Base-by-base conservation (phyloP, 352 stramenopile genomes). In the Pythium vanterpoolii region DNA sequence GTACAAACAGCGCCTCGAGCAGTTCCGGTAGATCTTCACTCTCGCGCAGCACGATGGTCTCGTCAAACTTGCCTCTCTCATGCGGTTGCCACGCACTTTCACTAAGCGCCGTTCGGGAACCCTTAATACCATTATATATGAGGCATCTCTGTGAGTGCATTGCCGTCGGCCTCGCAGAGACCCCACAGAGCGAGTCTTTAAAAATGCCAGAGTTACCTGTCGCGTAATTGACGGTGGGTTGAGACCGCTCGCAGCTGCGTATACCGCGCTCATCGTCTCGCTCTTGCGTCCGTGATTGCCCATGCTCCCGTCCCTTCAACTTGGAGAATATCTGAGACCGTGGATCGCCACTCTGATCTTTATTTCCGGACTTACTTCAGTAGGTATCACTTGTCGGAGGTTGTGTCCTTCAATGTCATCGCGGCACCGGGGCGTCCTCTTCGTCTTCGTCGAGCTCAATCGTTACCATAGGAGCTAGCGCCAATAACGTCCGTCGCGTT, bases 391-490 rank as follows among this genome's bases (percentile, higher is more conserved):
- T 13, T 54, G 26, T 31, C 34, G 39, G 42, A 59, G 49, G 49
- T 58, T 19, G 38, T n/a, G n/a, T n/a, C n/a, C n/a, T n/a, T n/a
- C n/a, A 45, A 5, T 23, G 5, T 45, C 28, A 53, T 40, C 48
- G 50, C 26, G 9, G 28, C 44, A 61, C 24, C 71, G 68, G 51
- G 69, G 56, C 40, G 8, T 79, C 71, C 21, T 82, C 34, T 6
- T 42, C 34, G 16, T n/a, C n/a, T n/a, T n/a, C 66, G 16, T 83
- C 72, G 14, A 89, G 48, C 9, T 86, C 74, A 38, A 89, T 67
- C 13, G 63, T 63, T 43, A 86, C 60, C 16, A 56, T 52, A 5
- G 66, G 58, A 0, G 60, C 56, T 6, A 90, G 59, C 24, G 49
- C 19, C 4, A 66, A 44, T n/a, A 79, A 75, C 18, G 51, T 57